Percentiles rank a stretch among this genome's conserved stretches.
These are phyloP conservation scores for Aspergillus texensis DNA, from an alignment of 2,329 filamentous ascomycete species.

Conservation along the genomic window DNA sequence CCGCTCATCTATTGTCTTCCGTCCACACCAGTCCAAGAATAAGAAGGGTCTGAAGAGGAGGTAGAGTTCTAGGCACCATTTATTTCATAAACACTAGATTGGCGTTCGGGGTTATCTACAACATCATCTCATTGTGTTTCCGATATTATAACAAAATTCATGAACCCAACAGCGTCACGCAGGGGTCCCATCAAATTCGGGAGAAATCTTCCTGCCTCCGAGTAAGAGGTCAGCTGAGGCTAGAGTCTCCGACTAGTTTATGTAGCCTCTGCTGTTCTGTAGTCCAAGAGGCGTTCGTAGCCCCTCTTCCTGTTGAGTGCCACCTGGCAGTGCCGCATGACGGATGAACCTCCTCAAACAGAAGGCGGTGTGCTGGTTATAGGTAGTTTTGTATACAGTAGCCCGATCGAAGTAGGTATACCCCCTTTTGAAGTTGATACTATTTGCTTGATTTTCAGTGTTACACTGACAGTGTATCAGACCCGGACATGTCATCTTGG, in stretches of 20 bases:
- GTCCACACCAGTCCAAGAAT: constrained; percentile 33
- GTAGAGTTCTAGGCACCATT: constrained; percentile 15
- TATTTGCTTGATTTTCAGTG: neutral
- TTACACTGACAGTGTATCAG: neutral
- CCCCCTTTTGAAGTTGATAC: neutral
- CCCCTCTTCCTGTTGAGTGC: neutral
- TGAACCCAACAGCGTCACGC: neutral
- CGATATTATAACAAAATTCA: neutral
- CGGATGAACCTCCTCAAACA: neutral
- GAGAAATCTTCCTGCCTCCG: neutral
- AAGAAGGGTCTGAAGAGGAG: constrained; percentile 38
- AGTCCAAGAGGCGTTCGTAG: neutral
- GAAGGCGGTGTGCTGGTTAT: constrained; percentile 11
- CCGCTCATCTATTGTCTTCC: constrained; percentile 45
- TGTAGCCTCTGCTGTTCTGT: neutral
- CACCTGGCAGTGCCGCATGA: neutral
- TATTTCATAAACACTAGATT: neutral
- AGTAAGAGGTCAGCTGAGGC: neutral
- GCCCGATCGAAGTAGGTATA: neutral
- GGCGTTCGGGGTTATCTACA: constrained; percentile 16
- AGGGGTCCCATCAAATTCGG: neutral
- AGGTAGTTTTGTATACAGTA: neutral
- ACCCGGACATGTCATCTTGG: neutral
- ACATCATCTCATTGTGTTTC: neutral
- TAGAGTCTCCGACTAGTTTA: neutral